Evolutionary conservation across 495 filamentous ascomycete genomes (phyloP), one percentile per base, ranked within the genome.

Genomic region (Penicillium fimorum): DNA sequence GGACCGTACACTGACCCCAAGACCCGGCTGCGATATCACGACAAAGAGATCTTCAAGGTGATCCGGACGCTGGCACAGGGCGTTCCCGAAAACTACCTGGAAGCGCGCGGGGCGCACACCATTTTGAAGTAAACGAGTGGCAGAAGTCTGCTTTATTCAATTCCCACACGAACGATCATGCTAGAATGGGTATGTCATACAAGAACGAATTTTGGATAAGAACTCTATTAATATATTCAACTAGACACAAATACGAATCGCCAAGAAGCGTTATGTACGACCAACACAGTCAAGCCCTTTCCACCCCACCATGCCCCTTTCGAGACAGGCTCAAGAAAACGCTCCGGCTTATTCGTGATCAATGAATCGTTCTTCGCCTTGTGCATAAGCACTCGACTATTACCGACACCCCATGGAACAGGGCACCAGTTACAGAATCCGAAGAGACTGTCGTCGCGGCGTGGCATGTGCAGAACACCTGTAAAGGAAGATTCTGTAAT

Each of bases 261-360:
- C 35, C 57, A 57, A 42, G 47, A 59, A 40, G 24, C 20, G 48
- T 55, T 49, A 73, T 79, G 76, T 78, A 65, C 68, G 88, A 84
- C 78, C 88, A 84, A 82, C 88, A 86, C 86, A 96, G 89, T 94
- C 91, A 94, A 93, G 84, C 89, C 73, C 79, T 82, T 80, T 86
- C 90, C 86, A 94, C 80, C 84, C 65, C 86, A 85, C 82, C 85
- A 69, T 74, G 77, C 73, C 78, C 82, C 85, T 93, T 76, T 93
- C 89, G 74, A 82, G 73, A 75, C 74, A 78, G 82, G 84, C 76
- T 87, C 84, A 86, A 85, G 85, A 82, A 83, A 84, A 78, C 79
- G 89, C 91, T 93, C 91, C 91, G 90, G 91, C 91, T 96, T 94
- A 96, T 91, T 94, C 84, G 88, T 82, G 87, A 85, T 87, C 88